Percentiles rank a stretch among this genome's conserved stretches.
Evolutionary conservation across 208 protist species (phyloP).

Genomic region (Trypanosoma caninum): DNA sequence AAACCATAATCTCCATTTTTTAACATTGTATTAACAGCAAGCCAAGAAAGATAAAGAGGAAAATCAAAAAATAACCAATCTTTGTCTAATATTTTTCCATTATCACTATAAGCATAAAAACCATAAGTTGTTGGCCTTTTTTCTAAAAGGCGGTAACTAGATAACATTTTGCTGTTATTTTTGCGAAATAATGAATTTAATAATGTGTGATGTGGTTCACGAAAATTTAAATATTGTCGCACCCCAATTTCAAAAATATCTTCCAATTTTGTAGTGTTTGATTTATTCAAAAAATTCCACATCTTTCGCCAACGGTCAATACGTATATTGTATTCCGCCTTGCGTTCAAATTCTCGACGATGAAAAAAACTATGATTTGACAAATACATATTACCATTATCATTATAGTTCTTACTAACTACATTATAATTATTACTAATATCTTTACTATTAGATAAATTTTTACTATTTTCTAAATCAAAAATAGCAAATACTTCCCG

Average conservation of each 20-base stretch:
- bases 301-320: slow-evolving; percentile 4
- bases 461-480: neutral
- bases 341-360: slow-evolving; percentile 8
- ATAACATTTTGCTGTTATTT: slow-evolving; percentile 15
- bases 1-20: slow-evolving; percentile 40
- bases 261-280: neutral
- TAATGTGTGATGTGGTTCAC: slow-evolving; percentile 9
- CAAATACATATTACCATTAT: too few relatives aligned
- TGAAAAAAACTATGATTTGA: too few relatives aligned
- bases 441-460: too few relatives aligned
- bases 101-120: neutral
- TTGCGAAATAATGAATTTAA: slow-evolving; percentile 23
- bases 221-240: neutral
- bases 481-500: neutral
- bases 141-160: slow-evolving; percentile 13
- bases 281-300: neutral
- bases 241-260: slow-evolving; percentile 15
- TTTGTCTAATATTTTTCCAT: neutral
- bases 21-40: slow-evolving; percentile 29
- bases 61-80: slow-evolving; percentile 19
- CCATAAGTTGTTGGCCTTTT: neutral
- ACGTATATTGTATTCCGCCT: slow-evolving; percentile 1
- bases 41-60: slow-evolving; percentile 27
- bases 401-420: too few relatives aligned
- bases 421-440: too few relatives aligned